Percentiles rank a stretch among this genome's conserved stretches.
These are phyloP conservation scores for Brassica hybrid DNA, from an alignment of 441 rosid genomes.

Conservation along the genomic window DNA sequence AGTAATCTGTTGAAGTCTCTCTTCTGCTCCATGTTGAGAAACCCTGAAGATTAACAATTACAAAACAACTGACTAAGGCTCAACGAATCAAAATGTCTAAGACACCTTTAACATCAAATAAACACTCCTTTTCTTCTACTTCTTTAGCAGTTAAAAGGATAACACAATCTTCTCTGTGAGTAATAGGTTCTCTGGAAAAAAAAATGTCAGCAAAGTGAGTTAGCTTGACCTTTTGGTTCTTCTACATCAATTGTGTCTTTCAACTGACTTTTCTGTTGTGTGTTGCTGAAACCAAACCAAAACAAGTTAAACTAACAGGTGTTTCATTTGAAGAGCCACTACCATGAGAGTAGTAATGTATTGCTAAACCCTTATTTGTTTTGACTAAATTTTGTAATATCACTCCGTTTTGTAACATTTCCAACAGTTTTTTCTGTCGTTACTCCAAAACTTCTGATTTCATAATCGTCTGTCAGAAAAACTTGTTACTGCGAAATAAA, in stretches of 20 bases:
- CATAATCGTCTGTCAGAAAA: too few relatives aligned
- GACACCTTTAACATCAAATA: neutral
- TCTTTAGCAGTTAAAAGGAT: constrained; percentile 97
- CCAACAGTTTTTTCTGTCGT: too few relatives aligned
- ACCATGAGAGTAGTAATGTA: too few relatives aligned
- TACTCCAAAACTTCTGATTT: too few relatives aligned
- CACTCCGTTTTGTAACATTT: too few relatives aligned
- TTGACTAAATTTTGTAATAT: too few relatives aligned
- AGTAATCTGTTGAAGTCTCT: constrained; percentile 93
- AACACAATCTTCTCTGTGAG: constrained; percentile 72
- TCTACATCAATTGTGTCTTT: constrained; percentile 95
- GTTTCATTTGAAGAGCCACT: too few relatives aligned
- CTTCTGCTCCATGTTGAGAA: constrained; percentile 97
- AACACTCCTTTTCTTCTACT: constrained; percentile 88
- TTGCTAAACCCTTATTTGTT: too few relatives aligned
- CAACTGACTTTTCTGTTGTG: constrained; percentile 92
- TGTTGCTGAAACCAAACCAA: constrained; percentile 63
- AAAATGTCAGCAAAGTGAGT: constrained; percentile 23
- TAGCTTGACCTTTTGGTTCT: constrained; percentile 44
- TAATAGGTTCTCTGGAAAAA: constrained; percentile 11
- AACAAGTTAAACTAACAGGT: too few relatives aligned
- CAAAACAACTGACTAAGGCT: neutral
- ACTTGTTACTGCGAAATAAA: too few relatives aligned
- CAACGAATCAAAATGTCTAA: constrained; percentile 13
- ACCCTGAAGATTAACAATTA: constrained; percentile 57